A percentile compares a stretch with the other conserved stretches of the same genome.
Evolutionary conservation across 176 grass and related monocot species (phyloP).

Genomic region (Hsuehochloa calcarea): DNA sequence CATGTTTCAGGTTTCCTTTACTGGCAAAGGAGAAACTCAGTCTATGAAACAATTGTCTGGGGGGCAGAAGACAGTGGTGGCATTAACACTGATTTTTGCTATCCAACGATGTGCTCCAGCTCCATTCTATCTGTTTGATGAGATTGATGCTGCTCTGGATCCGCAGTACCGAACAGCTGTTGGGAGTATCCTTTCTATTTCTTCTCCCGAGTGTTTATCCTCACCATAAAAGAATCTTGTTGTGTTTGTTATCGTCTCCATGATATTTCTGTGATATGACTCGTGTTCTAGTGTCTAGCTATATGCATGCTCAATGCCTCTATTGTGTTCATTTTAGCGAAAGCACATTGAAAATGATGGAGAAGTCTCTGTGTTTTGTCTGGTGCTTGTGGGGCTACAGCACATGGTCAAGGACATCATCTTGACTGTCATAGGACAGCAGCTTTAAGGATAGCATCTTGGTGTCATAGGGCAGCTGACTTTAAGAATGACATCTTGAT

Average conservation of each 20-base stretch:
- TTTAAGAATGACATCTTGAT: no score
- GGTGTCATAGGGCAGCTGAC: no score
- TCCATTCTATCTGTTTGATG: conserved; percentile 97
- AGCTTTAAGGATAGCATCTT: no score
- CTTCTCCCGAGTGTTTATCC: neutral
- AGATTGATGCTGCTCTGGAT: conserved; percentile 97
- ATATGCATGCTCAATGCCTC: neutral
- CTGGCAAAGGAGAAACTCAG: conserved; percentile 96
- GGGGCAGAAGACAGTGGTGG: conserved; percentile 96
- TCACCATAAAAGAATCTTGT: neutral
- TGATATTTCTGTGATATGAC: conserved; percentile 12
- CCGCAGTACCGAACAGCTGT: conserved; percentile 93
- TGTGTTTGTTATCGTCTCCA: neutral
- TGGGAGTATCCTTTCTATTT: conserved; percentile 83
- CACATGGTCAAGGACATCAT: no score
- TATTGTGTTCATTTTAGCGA: neutral
- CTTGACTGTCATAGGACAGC: no score
- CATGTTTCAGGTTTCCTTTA: conserved; percentile 84
- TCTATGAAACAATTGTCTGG: conserved; percentile 95
- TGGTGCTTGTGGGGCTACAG: no score
- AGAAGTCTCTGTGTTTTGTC: no score
- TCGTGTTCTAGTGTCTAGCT: neutral
- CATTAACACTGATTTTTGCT: conserved; percentile 89
- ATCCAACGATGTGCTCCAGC: conserved; percentile 97
- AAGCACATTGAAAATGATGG: neutral